Conservation (phyloP, 2,329 filamentous ascomycete species). For the Exserohilum rostratum region DNA sequence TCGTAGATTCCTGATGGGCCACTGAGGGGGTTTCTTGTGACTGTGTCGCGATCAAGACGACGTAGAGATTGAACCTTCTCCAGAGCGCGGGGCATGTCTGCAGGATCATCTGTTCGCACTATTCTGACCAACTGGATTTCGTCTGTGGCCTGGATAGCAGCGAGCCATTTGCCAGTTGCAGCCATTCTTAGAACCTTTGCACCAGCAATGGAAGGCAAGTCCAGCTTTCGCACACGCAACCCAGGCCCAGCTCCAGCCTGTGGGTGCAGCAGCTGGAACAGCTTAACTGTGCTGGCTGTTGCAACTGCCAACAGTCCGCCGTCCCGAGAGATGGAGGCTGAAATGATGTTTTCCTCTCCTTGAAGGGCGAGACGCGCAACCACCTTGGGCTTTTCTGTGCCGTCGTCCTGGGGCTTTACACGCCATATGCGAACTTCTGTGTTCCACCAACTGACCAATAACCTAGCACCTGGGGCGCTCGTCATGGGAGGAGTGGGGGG, state of each 20-base stretch:
- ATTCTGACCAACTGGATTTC: conserved; percentile 56
- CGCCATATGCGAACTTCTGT: conserved; percentile 85
- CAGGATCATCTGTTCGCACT: conserved; percentile 50
- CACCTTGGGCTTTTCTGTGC: conserved; percentile 51
- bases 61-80: conserved; percentile 48
- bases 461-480: conserved; percentile 73
- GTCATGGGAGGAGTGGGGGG: conserved; percentile 77
- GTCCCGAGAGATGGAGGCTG: conserved; percentile 71
- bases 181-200: conserved; percentile 74
- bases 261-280: conserved; percentile 70
- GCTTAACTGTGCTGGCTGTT: conserved; percentile 75
- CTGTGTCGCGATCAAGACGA: conserved; percentile 41
- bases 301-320: conserved; percentile 78
- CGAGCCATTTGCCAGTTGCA: conserved; percentile 72
- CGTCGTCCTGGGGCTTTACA: conserved; percentile 57
- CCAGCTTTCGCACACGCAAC: conserved; percentile 73
- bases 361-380: conserved; percentile 50
- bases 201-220: conserved; percentile 68
- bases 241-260: conserved; percentile 61
- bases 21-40: conserved; percentile 52
- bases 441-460: conserved; percentile 93
- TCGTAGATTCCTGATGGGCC: conserved; percentile 78
- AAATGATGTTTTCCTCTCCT: conserved; percentile 81
- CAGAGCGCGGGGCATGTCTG: conserved; percentile 48
- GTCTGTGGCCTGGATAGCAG: conserved; percentile 56